Evolutionary conservation across 805 yeast genomes (phyloP).

Genomic region (Barnettozyma pratensis): DNA sequence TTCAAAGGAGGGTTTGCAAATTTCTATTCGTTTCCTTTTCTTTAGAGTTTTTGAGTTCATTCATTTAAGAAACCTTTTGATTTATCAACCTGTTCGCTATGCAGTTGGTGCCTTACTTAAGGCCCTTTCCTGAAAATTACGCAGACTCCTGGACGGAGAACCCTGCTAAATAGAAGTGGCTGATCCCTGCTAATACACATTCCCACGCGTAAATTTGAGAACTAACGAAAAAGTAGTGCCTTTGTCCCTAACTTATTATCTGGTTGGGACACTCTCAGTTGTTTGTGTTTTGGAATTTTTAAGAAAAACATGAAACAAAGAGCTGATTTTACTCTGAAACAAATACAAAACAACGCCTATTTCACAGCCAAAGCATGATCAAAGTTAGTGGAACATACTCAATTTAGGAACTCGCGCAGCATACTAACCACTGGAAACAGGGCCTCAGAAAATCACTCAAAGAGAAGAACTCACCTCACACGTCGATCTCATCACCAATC

Average conservation of each 20-base stretch:
- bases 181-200: background rate
- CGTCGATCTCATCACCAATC: constrained; percentile 24
- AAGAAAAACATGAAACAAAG: background rate
- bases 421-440: constrained; percentile 1
- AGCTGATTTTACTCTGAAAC: background rate
- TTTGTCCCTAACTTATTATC: background rate
- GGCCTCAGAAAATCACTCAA: constrained; percentile 26
- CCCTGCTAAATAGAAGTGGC: background rate
- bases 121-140: background rate
- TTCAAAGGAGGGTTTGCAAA: constrained; percentile 4
- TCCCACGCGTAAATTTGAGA: background rate
- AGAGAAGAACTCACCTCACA: constrained; percentile 21
- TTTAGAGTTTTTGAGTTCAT: constrained; percentile 20
- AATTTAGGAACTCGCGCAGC: too few relatives aligned
- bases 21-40: constrained; percentile 5
- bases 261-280: background rate
- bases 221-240: background rate
- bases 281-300: background rate
- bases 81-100: constrained; percentile 10
- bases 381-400: constrained; percentile 4
- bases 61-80: constrained; percentile 8
- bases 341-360: background rate
- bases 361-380: constrained; percentile 2
- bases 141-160: background rate
- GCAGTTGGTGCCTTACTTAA: background rate